phyloP scores from a whole-genome alignment of 257 asterid species.

The Nicotiana sylvestris region DNA sequence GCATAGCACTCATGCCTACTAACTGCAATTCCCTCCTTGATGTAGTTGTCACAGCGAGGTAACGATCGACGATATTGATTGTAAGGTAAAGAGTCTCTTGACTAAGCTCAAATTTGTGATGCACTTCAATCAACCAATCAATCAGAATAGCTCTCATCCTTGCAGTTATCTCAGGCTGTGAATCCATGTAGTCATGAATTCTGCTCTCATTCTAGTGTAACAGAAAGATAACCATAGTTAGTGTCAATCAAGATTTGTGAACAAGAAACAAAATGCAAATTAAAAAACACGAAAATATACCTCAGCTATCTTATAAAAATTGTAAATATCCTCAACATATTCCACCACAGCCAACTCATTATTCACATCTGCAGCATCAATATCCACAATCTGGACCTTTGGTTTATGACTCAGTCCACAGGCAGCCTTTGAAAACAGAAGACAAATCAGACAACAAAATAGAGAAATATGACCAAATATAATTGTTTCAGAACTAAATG shows the following conservation, averaged over 20 bases:
- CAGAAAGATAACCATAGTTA: neutral
- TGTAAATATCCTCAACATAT: constrained; percentile 81
- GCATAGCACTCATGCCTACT: constrained; percentile 78
- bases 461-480: neutral
- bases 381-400: constrained; percentile 43
- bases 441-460: neutral
- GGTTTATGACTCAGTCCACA: constrained; percentile 48
- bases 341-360: constrained; percentile 82
- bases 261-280: neutral
- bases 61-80: constrained; percentile 69
- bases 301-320: constrained; percentile 74
- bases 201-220: constrained; percentile 57
- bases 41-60: constrained; percentile 41
- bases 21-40: constrained; percentile 71
- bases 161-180: constrained; percentile 68
- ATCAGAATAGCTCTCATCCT: constrained; percentile 79
- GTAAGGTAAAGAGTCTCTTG: constrained; percentile 87
- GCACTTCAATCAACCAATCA: constrained; percentile 87
- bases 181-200: constrained; percentile 58
- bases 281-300: constrained; percentile 18
- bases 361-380: constrained; percentile 70
- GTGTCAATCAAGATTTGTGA: neutral
- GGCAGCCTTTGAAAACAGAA: constrained; percentile 53
- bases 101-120: constrained; percentile 71
- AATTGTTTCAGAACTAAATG: too few relatives aligned